These are phyloP conservation scores for Taiozyma sp. DNA, from an alignment of 1,139 yeast species.

Conservation along the genomic window DNA sequence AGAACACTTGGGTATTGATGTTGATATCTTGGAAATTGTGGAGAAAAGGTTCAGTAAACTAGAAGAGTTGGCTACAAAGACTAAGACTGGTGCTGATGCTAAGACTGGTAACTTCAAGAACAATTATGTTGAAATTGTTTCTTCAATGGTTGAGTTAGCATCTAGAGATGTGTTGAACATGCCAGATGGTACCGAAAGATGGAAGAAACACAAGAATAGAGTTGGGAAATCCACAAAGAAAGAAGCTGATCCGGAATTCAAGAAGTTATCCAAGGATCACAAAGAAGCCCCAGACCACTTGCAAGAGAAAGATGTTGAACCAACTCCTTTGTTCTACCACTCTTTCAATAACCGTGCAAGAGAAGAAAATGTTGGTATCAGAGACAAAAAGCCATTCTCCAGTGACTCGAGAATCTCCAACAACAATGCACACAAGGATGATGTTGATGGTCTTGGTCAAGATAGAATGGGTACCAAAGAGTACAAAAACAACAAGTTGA, in stretches of 20 bases:
- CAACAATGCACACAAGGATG: conserved; percentile 55
- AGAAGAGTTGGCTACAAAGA: conserved; percentile 47
- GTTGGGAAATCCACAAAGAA: not conserved
- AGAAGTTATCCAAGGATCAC: conserved; percentile 25
- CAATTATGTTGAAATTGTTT: conserved; percentile 33
- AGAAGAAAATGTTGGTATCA: conserved; percentile 74
- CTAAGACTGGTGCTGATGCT: conserved; percentile 15
- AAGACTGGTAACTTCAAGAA: conserved; percentile 28
- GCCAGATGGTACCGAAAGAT: conserved; percentile 39
- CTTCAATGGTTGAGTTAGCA: conserved; percentile 73
- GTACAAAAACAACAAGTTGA: conserved; percentile 41
- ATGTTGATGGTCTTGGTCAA: conserved; percentile 70
- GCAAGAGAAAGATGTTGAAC: conserved; percentile 16
- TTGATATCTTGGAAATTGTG: conserved; percentile 78
- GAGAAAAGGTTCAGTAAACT: conserved; percentile 67
- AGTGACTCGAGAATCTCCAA: conserved; percentile 76
- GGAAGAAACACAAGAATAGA: conserved; percentile 29
- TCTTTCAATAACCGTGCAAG: conserved; percentile 90
- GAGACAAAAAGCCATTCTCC: conserved; percentile 78
- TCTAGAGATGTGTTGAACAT: conserved; percentile 56
- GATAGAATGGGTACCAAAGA: conserved; percentile 50
- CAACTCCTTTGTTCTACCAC: conserved; percentile 35
- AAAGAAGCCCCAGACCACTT: conserved; percentile 25
- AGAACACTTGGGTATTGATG: conserved; percentile 92
- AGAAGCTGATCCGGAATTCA: conserved; percentile 3